Conservation (phyloP, 2,329 filamentous ascomycete species). For the Bipolaris cookei region DNA sequence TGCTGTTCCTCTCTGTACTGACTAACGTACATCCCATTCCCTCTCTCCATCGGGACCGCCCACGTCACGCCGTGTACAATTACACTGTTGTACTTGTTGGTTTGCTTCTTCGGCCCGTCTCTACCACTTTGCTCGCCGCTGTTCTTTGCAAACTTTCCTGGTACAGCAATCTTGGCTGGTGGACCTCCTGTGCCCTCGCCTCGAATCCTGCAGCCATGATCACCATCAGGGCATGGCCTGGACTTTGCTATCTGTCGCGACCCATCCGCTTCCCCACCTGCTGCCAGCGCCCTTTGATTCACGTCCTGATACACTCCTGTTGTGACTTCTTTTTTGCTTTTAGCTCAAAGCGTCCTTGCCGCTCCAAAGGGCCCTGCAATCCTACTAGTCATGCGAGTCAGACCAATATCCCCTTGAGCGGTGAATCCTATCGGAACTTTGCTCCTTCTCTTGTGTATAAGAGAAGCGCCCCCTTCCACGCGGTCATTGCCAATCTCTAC, state of each 20-base stretch:
- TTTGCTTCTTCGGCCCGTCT: conserved; percentile 23
- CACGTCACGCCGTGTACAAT: conserved; percentile 16
- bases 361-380: conserved; percentile 14
- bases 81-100: conserved; percentile 7
- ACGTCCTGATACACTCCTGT: conserved; percentile 22
- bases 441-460: conserved; percentile 28
- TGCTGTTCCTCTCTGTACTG: no score
- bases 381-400: conserved; percentile 38
- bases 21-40: no score
- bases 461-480: conserved; percentile 27
- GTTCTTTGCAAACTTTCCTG: neutral
- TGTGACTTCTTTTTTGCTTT: conserved; percentile 32
- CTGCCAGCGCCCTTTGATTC: conserved; percentile 20
- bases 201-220: conserved; percentile 9
- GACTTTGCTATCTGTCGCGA: conserved; percentile 42
- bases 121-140: conserved; percentile 8
- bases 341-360: conserved; percentile 33
- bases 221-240: conserved; percentile 42
- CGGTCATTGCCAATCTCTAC: conserved; percentile 17
- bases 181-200: no score
- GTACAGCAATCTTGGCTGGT: neutral
- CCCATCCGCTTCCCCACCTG: conserved; percentile 38
- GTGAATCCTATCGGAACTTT: conserved; percentile 23
- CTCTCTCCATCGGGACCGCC: conserved; percentile 4
- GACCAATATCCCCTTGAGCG: conserved; percentile 21